phyloP scores from a whole-genome alignment of 805 yeast genomes.

The Candida suzukii region DNA sequence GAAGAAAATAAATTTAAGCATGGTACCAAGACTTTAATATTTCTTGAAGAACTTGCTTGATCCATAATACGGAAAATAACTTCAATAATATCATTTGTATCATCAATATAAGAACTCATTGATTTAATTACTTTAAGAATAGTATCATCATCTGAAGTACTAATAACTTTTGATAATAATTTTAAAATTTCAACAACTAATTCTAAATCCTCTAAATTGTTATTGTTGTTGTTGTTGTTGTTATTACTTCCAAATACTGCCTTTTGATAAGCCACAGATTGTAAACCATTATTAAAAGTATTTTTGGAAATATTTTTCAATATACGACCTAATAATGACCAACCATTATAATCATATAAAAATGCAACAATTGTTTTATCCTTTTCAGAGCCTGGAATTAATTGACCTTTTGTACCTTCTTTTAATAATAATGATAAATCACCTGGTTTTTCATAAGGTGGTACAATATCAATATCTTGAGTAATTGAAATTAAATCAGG shows the following conservation, averaged over 20 bases:
- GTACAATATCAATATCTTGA: slow-evolving; percentile 34
- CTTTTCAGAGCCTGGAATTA: slow-evolving; percentile 35
- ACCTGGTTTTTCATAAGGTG: slow-evolving; percentile 42
- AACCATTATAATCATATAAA: slow-evolving; percentile 70
- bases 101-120: slow-evolving; percentile 30
- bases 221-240: neutral
- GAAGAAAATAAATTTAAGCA: slow-evolving; percentile 44
- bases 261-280: slow-evolving; percentile 12
- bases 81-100: slow-evolving; percentile 31
- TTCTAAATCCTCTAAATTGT: slow-evolving; percentile 28
- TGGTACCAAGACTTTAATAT: slow-evolving; percentile 35
- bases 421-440: slow-evolving; percentile 37
- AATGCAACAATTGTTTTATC: slow-evolving; percentile 47
- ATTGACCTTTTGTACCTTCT: slow-evolving; percentile 62
- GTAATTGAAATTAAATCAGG: slow-evolving; percentile 42
- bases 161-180: slow-evolving; percentile 41
- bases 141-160: slow-evolving; percentile 27
- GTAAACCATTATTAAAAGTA: slow-evolving; percentile 16
- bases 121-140: slow-evolving; percentile 18
- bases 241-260: neutral
- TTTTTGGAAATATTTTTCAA: slow-evolving; percentile 52
- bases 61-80: slow-evolving; percentile 63
- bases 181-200: slow-evolving; percentile 42
- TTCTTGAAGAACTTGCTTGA: slow-evolving; percentile 52
- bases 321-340: slow-evolving; percentile 78